Evolutionary conservation across 352 stramenopile species (phyloP), one percentile per base, ranked within the genome.

Genomic region (Globisporangium sylvaticum): DNA sequence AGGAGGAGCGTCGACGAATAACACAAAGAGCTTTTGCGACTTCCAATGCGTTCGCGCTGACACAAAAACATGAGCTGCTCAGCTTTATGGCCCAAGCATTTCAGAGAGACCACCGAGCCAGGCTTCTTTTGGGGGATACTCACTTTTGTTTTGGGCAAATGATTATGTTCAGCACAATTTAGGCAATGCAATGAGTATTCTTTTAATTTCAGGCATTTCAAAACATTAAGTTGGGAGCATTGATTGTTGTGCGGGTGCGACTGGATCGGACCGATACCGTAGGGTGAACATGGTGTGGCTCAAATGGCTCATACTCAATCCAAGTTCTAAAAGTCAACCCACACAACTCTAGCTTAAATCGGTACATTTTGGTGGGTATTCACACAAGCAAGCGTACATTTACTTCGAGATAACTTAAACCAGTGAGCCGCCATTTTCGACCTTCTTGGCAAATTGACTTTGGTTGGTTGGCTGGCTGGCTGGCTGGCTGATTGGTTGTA

Each of bases 1-100:
- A 56, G 39, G 25, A n/a, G 37, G 20, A 34, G 29, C 6, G 27
- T 42, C 4, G 4, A 22, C 58, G 20, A 64, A 56, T 64, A 29
- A 22, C 25, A 8, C n/a, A 20, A 34, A 15, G 52, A 1, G 55
- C 55, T 60, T 20, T 32, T 22, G 57, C 8, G 25, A 42, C 39
- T 55, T 64, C 58, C 25, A 27, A 32, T 56, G 39, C 42, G 42
- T 64, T 64, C 42, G 42, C 18, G 0, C 15, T 25, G 42, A 22
- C 58, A 37, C 58, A 64, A 64, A 64, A 64, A 64, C 37, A 54
- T 64, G 58, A 55, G 14, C 14, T 22, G 50, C 18, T 50, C 42
- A 2, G 18, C 42, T 24, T 34, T 42, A 18, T n/a, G 29, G 20
- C 54, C 25, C 25, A 58, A 2, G 14, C 27, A 27, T 59, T 44